A percentile compares a stretch with the other conserved stretches of the same genome.
Evolutionary conservation across 345 rosid genomes (phyloP).

Genomic region (Boechera retrofracta): DNA sequence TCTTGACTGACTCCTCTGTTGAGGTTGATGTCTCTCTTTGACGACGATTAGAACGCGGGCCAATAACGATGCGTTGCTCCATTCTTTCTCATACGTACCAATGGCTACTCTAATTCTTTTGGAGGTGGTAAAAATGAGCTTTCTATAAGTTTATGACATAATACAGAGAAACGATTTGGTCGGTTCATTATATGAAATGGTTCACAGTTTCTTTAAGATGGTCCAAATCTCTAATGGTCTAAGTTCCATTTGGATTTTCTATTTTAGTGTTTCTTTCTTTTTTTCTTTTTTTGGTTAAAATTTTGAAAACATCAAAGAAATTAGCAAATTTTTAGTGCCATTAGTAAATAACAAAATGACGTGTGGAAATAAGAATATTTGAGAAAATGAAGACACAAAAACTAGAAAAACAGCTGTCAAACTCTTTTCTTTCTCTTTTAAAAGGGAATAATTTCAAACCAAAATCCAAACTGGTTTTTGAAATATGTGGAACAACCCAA

Average conservation of each 20-base stretch:
- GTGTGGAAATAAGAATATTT: background rate
- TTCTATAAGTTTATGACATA: background rate
- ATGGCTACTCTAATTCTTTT: constrained; percentile 5
- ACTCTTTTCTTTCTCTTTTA: background rate
- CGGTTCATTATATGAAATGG: constrained; percentile 8
- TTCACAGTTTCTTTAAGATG: background rate
- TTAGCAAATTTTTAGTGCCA: background rate
- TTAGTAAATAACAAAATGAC: background rate
- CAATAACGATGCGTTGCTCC: background rate
- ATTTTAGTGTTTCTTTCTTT: background rate
- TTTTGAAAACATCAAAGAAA: background rate
- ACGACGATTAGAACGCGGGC: constrained; percentile 12
- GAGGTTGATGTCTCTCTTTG: constrained; percentile 53
- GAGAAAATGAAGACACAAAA: background rate
- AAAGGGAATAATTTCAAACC: background rate
- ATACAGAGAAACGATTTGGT: constrained; percentile 17
- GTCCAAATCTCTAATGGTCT: background rate
- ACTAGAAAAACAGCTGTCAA: background rate
- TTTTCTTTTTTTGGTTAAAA: background rate
- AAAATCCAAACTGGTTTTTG: background rate
- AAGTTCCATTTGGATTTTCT: background rate
- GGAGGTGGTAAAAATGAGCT: background rate
- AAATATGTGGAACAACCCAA: background rate
- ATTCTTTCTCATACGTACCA: background rate
- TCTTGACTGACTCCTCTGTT: constrained; percentile 61